Evolutionary conservation across 2,329 filamentous ascomycete genomes (phyloP).

Genomic region (Epichloe baconii): DNA sequence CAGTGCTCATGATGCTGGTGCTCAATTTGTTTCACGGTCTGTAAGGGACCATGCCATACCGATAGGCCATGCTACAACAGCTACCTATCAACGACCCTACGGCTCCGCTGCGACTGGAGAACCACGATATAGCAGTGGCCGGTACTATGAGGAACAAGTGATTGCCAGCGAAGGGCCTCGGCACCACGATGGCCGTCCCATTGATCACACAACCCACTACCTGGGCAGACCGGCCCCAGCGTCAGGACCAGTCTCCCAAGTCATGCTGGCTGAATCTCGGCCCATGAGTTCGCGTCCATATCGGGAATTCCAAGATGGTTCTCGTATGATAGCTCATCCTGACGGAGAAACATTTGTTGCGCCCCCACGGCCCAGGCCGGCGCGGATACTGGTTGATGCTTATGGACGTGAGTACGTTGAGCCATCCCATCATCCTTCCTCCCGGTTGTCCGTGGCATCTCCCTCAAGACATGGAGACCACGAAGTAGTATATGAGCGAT

Average conservation of each 20-base stretch:
- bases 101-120: slow-evolving; percentile 15
- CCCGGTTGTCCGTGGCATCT: slow-evolving; percentile 41
- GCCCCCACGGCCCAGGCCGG: slow-evolving; percentile 37
- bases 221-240: slow-evolving; percentile 23
- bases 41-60: slow-evolving; percentile 18
- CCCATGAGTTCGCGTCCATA: slow-evolving; percentile 30
- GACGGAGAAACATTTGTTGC: slow-evolving; percentile 38
- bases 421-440: slow-evolving; percentile 28
- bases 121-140: slow-evolving; percentile 17
- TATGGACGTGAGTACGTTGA: slow-evolving; percentile 69
- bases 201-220: slow-evolving; percentile 20
- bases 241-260: slow-evolving; percentile 28
- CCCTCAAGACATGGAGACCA: slow-evolving; percentile 31
- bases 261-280: slow-evolving; percentile 27
- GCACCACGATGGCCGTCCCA: slow-evolving; percentile 24
- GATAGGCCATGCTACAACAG: not conserved
- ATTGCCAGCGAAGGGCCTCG: slow-evolving; percentile 17
- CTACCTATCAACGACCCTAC: slow-evolving; percentile 7
- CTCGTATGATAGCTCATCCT: slow-evolving; percentile 35
- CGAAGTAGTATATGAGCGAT: slow-evolving; percentile 54
- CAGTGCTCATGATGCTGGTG: slow-evolving; percentile 21
- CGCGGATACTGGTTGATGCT: slow-evolving; percentile 67
- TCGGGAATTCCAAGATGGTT: slow-evolving; percentile 27
- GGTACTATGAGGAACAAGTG: slow-evolving; percentile 21
- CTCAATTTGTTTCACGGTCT: slow-evolving; percentile 18